Evolutionary conservation across 2,329 filamentous ascomycete genomes (phyloP), one percentile per base, ranked within the genome.

Genomic region (Colletotrichum destructivum): DNA sequence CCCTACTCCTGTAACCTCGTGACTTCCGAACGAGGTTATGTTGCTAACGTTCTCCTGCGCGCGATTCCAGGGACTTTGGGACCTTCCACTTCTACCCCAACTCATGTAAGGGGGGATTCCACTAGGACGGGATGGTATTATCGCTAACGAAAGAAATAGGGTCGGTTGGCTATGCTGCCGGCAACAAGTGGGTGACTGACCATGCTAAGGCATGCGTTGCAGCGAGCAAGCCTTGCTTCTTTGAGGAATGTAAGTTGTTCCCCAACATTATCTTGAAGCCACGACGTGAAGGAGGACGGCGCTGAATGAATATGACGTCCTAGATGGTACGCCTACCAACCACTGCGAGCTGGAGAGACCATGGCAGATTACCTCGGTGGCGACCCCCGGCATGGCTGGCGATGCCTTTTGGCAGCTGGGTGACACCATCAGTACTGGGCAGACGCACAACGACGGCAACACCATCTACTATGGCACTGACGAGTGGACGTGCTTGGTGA

Each of bases 321-420:
- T 26, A 79, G 78, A 79, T 42, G 78, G 78, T 31, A 71, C 75
- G 49, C 71, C 74, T 7, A 66, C 62, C 15, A 72, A 77, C 57
- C 76, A 79, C 70, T 80, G 79, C 71, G 61, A 74, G 54, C 80
- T 82, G 74, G 91, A 92, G 68, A 81, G 82, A 75, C 87, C 91
- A 74, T 88, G 82, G 74, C 74, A 84, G 68, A 62, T 76, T 47
- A 77, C 79, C 4, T 80, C 82, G 6, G 74, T 80, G 8, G 75
- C 75, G 9, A 74, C 78, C 1, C 64, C 65, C 2, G 77, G 82
- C 26, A 81, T 82, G 76, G 80, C 75, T 1, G 81, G 73, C 4
- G 82, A 84, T 68, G 68, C 79, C n/a, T 84, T 83, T 70, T 84
- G 82, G 82, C 82, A 84, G 72, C 80, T 81, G 74, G 82, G 82